These are phyloP conservation scores for Neoscytalidium dimidiatum DNA, from an alignment of 2,329 filamentous ascomycete species.

Conservation along the genomic window DNA sequence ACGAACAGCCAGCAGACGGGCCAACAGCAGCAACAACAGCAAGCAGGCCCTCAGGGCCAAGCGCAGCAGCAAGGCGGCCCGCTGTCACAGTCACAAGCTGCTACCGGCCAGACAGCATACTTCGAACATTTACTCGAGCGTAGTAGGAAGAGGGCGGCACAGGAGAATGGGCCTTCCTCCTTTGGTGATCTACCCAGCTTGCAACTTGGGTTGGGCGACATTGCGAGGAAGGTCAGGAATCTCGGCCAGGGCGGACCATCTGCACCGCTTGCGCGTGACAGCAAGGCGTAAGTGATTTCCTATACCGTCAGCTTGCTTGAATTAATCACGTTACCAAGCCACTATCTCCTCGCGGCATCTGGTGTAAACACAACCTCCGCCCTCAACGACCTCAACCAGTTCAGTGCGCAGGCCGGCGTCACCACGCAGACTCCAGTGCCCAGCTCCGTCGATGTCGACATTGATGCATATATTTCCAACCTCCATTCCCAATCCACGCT, in stretches of 20 bases:
- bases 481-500: conserved; percentile 88
- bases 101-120: conserved; percentile 54
- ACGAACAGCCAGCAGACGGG: conserved; percentile 39
- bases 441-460: conserved; percentile 55
- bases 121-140: conserved; percentile 67
- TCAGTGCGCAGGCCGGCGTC: conserved; percentile 69
- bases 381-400: conserved; percentile 80
- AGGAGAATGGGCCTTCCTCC: conserved; percentile 58
- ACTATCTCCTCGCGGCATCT: conserved; percentile 90
- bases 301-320: neutral
- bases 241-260: conserved; percentile 73
- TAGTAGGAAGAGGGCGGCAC: conserved; percentile 67
- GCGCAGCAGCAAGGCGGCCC: conserved; percentile 31
- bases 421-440: conserved; percentile 46
- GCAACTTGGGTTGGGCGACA: conserved; percentile 88
- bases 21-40: conserved; percentile 28
- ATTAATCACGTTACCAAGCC: conserved; percentile 54
- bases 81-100: conserved; percentile 34
- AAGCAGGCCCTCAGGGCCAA: conserved; percentile 30
- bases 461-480: conserved; percentile 75
- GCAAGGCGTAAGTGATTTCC: conserved; percentile 47
- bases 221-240: conserved; percentile 73
- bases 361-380: conserved; percentile 86
- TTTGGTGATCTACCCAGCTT: conserved; percentile 83
- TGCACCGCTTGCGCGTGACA: conserved; percentile 41